These are phyloP conservation scores for Loxodes magnus DNA, from an alignment of 73 alveolate genomes.

Conservation along the genomic window DNA sequence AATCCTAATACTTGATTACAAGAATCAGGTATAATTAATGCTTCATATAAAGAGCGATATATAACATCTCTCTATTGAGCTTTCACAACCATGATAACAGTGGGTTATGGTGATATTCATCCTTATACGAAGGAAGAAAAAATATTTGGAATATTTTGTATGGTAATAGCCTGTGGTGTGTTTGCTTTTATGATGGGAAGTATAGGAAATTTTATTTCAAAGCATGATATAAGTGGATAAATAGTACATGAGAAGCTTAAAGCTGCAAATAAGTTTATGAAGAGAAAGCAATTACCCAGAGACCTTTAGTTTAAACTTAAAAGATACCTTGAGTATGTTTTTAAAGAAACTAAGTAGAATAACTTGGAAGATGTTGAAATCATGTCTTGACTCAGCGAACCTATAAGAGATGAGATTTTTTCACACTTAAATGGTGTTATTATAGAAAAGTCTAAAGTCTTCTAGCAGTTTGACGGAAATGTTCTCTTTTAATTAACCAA, in stretches of 20 bases:
- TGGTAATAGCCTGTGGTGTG: constrained; percentile 38
- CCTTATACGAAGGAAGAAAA: constrained; percentile 33
- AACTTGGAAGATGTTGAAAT: constrained; percentile 47
- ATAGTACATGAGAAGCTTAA: constrained; percentile 44
- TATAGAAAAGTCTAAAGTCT: constrained; percentile 2
- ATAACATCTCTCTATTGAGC: constrained; percentile 47
- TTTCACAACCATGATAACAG: constrained; percentile 43
- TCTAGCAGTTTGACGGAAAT: constrained; percentile 7
- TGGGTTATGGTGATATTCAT: constrained; percentile 69
- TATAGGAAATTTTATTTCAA: constrained; percentile 34
- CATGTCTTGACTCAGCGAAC: constrained; percentile 27
- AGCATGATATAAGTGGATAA: constrained; percentile 25
- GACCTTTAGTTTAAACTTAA: constrained; percentile 41
- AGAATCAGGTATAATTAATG: constrained; percentile 25
- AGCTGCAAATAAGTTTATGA: constrained; percentile 44
- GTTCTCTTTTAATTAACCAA: constrained; percentile 24
- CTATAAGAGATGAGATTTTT: constrained; percentile 26
- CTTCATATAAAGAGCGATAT: constrained; percentile 23
- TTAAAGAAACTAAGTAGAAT: constrained; percentile 30
- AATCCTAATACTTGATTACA: constrained; percentile 32
- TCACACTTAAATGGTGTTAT: constrained; percentile 36
- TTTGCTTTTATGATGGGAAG: constrained; percentile 35
- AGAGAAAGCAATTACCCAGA: constrained; percentile 37
- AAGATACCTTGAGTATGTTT: constrained; percentile 46
- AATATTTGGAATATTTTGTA: constrained; percentile 21